Conservation (phyloP, 257 asterid genomes). For the Jaltomata sinuosa region DNA sequence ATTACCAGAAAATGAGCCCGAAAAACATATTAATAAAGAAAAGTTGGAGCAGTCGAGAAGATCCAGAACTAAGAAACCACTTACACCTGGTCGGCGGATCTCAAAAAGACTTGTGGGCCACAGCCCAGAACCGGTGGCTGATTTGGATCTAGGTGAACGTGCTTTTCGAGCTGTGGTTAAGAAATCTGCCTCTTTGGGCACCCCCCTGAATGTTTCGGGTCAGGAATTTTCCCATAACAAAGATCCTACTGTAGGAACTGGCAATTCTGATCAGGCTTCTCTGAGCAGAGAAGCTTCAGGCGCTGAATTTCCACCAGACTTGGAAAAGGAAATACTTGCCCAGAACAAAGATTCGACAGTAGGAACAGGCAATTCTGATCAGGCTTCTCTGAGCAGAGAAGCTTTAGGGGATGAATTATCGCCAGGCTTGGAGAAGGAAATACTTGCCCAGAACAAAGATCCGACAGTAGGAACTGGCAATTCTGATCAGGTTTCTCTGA, state of each 20-base stretch:
- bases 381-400: background rate
- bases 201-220: background rate
- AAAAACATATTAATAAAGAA: background rate
- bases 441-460: background rate
- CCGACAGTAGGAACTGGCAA: background rate
- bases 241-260: background rate
- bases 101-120: conserved; percentile 29
- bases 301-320: conserved; percentile 6
- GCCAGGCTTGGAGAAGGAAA: background rate
- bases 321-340: conserved; percentile 3
- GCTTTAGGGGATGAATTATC: background rate
- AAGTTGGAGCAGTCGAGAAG: background rate
- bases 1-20: conserved; percentile 8
- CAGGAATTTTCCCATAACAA: background rate
- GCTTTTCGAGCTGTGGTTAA: conserved; percentile 17
- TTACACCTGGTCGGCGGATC: conserved; percentile 9
- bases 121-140: conserved; percentile 22
- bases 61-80: conserved; percentile 5
- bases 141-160: conserved; percentile 15
- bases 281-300: background rate
- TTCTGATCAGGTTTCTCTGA: background rate
- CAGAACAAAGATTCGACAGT: background rate
- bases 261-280: background rate
- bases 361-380: background rate
- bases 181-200: background rate